These are phyloP conservation scores for Ophiostoma triangulosporum DNA, from an alignment of 2,329 filamentous ascomycete genomes.

Conservation along the genomic window DNA sequence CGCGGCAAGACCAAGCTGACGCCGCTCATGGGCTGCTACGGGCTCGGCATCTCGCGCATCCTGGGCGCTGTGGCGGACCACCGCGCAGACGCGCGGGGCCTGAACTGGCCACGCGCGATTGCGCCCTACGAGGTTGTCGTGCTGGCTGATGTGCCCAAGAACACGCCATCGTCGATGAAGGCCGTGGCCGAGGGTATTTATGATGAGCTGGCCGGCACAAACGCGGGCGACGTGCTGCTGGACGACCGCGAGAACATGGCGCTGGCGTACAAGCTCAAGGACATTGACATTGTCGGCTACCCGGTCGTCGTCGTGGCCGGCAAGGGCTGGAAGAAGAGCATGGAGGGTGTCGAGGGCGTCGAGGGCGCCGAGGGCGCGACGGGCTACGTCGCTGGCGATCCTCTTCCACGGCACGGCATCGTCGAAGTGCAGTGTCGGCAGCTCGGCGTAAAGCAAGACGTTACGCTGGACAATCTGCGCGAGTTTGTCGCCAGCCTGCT, in stretches of 20 bases:
- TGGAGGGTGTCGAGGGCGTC: slow-evolving; percentile 31
- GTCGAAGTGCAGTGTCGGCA: slow-evolving; percentile 70
- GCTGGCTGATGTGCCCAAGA: slow-evolving; percentile 24
- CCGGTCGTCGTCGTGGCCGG: slow-evolving; percentile 73
- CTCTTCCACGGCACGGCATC: slow-evolving; percentile 21
- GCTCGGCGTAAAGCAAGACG: slow-evolving; percentile 46
- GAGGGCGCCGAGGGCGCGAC: neutral
- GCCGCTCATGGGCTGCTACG: slow-evolving; percentile 88
- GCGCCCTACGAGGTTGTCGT: slow-evolving; percentile 72
- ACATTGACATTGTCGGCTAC: slow-evolving; percentile 83
- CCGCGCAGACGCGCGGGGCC: slow-evolving; percentile 54
- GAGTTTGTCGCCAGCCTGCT: slow-evolving; percentile 34
- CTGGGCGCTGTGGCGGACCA: slow-evolving; percentile 75
- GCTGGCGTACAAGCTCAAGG: slow-evolving; percentile 74
- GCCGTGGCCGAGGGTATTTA: slow-evolving; percentile 46
- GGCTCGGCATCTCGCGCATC: slow-evolving; percentile 84
- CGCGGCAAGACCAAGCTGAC: slow-evolving; percentile 6
- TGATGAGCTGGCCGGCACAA: slow-evolving; percentile 36
- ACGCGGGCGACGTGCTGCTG: slow-evolving; percentile 35
- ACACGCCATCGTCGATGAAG: slow-evolving; percentile 17
- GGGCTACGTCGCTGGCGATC: slow-evolving; percentile 18
- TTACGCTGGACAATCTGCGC: slow-evolving; percentile 36
- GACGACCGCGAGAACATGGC: slow-evolving; percentile 59
- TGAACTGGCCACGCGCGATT: slow-evolving; percentile 80
- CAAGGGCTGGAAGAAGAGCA: slow-evolving; percentile 42